phyloP scores from a whole-genome alignment of 2,329 filamentous ascomycete species.

The Podosphaera fusca region DNA sequence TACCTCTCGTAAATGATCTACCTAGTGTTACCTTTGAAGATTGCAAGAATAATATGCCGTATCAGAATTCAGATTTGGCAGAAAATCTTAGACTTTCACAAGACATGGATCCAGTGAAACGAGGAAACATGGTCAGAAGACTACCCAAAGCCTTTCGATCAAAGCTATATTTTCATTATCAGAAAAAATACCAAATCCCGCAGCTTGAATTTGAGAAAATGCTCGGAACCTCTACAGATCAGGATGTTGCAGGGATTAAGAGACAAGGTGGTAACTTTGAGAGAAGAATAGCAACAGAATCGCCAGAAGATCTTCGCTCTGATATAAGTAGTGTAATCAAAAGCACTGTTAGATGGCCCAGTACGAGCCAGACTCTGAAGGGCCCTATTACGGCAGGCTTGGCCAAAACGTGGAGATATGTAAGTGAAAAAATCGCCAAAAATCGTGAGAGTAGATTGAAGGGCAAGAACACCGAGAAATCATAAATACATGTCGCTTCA shows the following conservation, averaged over 20 bases:
- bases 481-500: too few species aligned
- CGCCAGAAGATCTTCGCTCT: slow-evolving; percentile 39
- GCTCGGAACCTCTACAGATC: slow-evolving; percentile 53
- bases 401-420: slow-evolving; percentile 45
- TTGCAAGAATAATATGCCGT: slow-evolving; percentile 28
- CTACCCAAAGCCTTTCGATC: slow-evolving; percentile 69
- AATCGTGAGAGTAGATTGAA: slow-evolving; percentile 19
- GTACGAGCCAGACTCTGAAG: slow-evolving; percentile 70
- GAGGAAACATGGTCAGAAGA: slow-evolving; percentile 89
- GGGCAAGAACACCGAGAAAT: background rate
- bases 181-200: slow-evolving; percentile 71
- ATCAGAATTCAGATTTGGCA: slow-evolving; percentile 39
- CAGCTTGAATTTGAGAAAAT: slow-evolving; percentile 64
- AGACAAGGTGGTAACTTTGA: slow-evolving; percentile 71
- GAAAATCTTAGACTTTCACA: slow-evolving; percentile 51
- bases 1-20: slow-evolving; percentile 67
- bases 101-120: slow-evolving; percentile 77
- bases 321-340: slow-evolving; percentile 58
- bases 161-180: slow-evolving; percentile 85
- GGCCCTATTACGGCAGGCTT: slow-evolving; percentile 59
- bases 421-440: slow-evolving; percentile 60
- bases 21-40: slow-evolving; percentile 70
- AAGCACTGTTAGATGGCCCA: slow-evolving; percentile 81
- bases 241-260: slow-evolving; percentile 43
- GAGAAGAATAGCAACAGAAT: slow-evolving; percentile 52